Percentiles rank a stretch among this genome's conserved stretches.
Conservation (phyloP, 257 asterid species). For the Solanum medicagineum region DNA sequence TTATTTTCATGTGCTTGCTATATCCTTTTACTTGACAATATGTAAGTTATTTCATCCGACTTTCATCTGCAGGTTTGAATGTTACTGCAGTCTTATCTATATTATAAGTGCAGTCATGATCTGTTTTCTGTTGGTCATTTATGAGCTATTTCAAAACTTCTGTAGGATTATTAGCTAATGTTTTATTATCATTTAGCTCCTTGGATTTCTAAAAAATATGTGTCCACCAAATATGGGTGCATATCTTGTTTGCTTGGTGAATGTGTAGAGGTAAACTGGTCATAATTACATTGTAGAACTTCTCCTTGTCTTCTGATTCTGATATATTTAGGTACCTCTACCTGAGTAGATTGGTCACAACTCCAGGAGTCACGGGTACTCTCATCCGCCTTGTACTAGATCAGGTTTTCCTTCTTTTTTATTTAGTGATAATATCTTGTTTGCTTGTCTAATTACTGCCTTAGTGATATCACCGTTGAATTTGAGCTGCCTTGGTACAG, state of each 20-base stretch:
- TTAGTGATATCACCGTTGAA: background rate
- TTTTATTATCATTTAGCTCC: background rate
- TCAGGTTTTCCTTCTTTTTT: slow-evolving; percentile 36
- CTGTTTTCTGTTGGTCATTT: background rate
- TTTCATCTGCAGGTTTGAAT: background rate
- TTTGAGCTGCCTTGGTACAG: slow-evolving; percentile 26
- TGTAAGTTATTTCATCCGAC: background rate
- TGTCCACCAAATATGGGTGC: background rate
- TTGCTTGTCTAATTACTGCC: background rate
- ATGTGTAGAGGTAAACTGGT: background rate
- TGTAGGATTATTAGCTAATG: background rate
- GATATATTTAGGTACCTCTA: slow-evolving; percentile 46
- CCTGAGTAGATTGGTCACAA: slow-evolving; percentile 58
- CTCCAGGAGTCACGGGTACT: slow-evolving; percentile 66
- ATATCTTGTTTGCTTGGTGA: background rate
- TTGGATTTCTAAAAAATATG: background rate
- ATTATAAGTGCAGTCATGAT: background rate
- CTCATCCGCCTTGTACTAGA: slow-evolving; percentile 61
- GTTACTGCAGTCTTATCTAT: background rate
- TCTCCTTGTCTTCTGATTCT: background rate
- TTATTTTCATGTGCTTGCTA: background rate
- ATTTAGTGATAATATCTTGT: background rate
- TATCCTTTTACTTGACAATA: background rate
- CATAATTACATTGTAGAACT: background rate
- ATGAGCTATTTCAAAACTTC: background rate